phyloP scores from a whole-genome alignment of 306 rosid species.

The Vicia sativa region DNA sequence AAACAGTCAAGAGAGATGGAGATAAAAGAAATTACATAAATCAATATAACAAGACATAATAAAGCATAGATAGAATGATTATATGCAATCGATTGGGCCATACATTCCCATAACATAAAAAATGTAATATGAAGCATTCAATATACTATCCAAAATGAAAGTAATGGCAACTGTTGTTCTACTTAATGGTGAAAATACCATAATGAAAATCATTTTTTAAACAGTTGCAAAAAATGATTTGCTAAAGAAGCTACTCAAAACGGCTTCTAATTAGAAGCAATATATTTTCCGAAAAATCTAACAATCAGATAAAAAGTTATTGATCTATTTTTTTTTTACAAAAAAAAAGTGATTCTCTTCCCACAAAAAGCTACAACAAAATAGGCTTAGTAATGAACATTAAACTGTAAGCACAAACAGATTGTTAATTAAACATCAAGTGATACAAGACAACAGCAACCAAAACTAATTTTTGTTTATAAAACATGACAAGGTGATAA shows the following conservation, averaged over 20 bases:
- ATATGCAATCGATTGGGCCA: not conserved
- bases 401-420: slow-evolving; percentile 10
- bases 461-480: not conserved
- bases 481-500: slow-evolving; percentile 13
- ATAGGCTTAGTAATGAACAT: not conserved
- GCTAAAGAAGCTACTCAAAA: not conserved
- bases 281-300: not conserved
- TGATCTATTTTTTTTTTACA: not conserved
- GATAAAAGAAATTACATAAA: not conserved
- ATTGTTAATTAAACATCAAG: not conserved
- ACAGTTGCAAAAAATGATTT: not conserved
- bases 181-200: not conserved
- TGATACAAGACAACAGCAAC: not conserved
- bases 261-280: not conserved
- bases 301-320: not conserved
- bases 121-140: slow-evolving; percentile 7
- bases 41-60: slow-evolving; percentile 1
- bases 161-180: not conserved
- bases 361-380: not conserved
- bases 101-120: not conserved
- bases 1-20: not conserved
- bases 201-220: not conserved
- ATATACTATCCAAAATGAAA: not conserved
- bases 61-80: not conserved
- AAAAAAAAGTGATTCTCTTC: not conserved